Base-by-base conservation (phyloP, 2,329 filamentous ascomycete species). In the Xylariaceae sp. region DNA sequence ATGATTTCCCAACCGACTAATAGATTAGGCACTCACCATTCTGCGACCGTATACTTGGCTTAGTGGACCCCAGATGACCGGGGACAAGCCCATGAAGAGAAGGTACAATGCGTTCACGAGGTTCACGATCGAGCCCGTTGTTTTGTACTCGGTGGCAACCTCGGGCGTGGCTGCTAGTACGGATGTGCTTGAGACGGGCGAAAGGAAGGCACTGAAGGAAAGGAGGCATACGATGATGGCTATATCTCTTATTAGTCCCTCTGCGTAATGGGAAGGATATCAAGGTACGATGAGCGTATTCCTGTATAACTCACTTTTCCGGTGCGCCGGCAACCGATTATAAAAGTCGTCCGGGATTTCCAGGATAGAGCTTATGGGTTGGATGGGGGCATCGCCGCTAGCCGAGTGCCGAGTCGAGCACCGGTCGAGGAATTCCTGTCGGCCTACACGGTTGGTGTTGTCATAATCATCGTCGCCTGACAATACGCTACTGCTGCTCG, bases 81-180 rank as follows among this genome's bases (percentile, higher is more conserved):
- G 84, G 11, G 80, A 82, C 4, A 90, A 50, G 0, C 86, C 88
- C 88, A 92, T 92, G 62, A 84, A 86, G 2, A 87, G 67, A 74
- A 89, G 78, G 58, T 88, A 88, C 15, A 87, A 71, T 0, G 89
- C 88, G 72, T 92, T 93, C 65, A 82, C 86, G 37, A 88, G 71
- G 66, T 90, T 89, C 67, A 92, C 85, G 51, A 91, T 80, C 8
- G 81, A 81, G 4, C 85, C 86, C 0, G 82, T 87, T 0, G 86
- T 90, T 32, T 75, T 59, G 67, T 82, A 91, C 6, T 82, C 84
- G 3, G 67, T 69, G 1, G 88, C 87, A 4, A 93, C 85, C 69
- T 93, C 89, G 1, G 89, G 88, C 1, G 88, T 83, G 2, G 88
- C 89, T 1, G 88, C 81, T 10, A 93, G 72, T 7, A 92, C 83